Evolutionary conservation across 768 basidiomycete species (phyloP), one percentile per base, ranked within the genome.

Genomic region (Mycena indigotica): DNA sequence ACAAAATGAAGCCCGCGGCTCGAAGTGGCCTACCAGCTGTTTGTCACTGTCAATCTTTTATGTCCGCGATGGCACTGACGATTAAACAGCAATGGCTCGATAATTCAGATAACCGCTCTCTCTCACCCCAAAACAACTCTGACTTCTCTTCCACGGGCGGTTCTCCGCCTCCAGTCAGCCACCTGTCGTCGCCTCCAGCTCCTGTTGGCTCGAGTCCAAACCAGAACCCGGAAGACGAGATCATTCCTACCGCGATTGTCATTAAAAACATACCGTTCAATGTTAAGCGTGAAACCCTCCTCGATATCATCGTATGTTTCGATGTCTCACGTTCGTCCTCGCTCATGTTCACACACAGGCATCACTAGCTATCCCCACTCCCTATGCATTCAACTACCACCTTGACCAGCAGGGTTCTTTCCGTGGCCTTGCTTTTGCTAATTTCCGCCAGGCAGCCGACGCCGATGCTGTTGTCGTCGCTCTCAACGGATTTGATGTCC

Each of bases 191-290:
- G 19, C 74, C 69, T 60, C 72, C 82, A 39, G 71, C 80, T 56
- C 71, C 81, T 57, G 71, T 81, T 19, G 75, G 84, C 23, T 73
- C 77, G 28, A 80, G 84, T 13, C 81, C 85, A 48, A 75, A 73
- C 57, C 78, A 75, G 69, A 81, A 75, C 57, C 66, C 71, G 40
- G 91, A 93, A 66, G 94, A 97, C 74, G 95, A 97, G 72, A 82
- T 97, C 72, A 98, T 98, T 75, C 96, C 96, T 54, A 98, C 95
- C 10, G 97, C 97, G 53, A 98, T 99, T 69, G 97, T 99, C 70
- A 98, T 99, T 75, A 99, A 99, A 85, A 98, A 98, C 80, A 99
- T 99, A 78, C 96, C 96, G 65, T 99, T 99, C 82, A 95, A 95
- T 68, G 94, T 98, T 65, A 93, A 95, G 77, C 88, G 93, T 69